phyloP scores from a whole-genome alignment of 2,329 filamentous ascomycete genomes.

The Calonectria fujianensis region DNA sequence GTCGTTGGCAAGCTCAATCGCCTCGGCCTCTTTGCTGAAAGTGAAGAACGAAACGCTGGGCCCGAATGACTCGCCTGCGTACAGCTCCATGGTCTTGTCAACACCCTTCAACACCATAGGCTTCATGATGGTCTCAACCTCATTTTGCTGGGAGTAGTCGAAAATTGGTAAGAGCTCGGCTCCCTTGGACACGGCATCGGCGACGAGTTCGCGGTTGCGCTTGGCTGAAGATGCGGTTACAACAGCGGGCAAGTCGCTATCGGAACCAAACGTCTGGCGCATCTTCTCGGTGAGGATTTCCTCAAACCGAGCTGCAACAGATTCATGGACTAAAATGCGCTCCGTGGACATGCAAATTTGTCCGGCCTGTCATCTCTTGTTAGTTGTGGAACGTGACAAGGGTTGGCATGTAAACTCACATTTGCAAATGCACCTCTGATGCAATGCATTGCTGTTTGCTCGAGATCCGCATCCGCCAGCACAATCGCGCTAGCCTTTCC shows the following conservation, averaged over 20 bases:
- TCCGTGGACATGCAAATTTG: constrained; percentile 89
- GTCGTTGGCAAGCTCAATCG: constrained; percentile 84
- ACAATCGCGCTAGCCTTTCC: constrained; percentile 88
- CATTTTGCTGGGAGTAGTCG: constrained; percentile 11
- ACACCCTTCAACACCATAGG: constrained; percentile 33
- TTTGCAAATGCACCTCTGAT: constrained; percentile 58
- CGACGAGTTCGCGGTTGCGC: constrained; percentile 33
- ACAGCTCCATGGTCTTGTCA: constrained; percentile 30
- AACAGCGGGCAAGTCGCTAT: constrained; percentile 24
- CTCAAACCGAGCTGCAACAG: constrained; percentile 32
- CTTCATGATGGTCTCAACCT: constrained; percentile 32
- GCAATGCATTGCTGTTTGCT: constrained; percentile 80
- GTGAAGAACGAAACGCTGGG: constrained; percentile 39
- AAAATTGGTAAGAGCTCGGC: constrained; percentile 32
- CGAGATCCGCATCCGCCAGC: constrained; percentile 85
- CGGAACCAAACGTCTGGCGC: constrained; percentile 28
- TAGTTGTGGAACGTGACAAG: neutral
- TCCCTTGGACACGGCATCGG: constrained; percentile 35
- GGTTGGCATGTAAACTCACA: neutral
- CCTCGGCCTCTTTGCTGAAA: constrained; percentile 65
- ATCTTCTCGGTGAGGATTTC: constrained; percentile 24
- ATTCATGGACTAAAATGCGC: constrained; percentile 39
- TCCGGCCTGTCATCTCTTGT: constrained; percentile 63
- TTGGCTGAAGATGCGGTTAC: constrained; percentile 34
- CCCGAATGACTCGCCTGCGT: constrained; percentile 38